Conservation (phyloP, 2,329 filamentous ascomycete species). For the Talaromyces sp. region DNA sequence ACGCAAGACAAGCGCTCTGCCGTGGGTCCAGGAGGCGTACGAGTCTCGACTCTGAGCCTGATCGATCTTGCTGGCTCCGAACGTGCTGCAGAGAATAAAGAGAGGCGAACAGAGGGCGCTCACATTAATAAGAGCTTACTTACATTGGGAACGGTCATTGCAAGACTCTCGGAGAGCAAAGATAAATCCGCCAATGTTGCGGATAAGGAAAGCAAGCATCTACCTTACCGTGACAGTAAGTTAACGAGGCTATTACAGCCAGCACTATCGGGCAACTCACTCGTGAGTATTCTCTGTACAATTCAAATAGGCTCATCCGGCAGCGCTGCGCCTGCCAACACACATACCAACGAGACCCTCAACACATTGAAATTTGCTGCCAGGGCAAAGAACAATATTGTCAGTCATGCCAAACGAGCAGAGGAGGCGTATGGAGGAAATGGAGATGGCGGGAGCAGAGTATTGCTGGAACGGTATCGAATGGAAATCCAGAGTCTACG, state of each 20-base stretch:
- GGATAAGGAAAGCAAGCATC: slow-evolving; percentile 83
- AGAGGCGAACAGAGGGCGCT: slow-evolving; percentile 86
- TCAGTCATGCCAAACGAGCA: slow-evolving; percentile 92
- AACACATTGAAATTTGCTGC: slow-evolving; percentile 97
- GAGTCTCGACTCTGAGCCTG: slow-evolving; percentile 88
- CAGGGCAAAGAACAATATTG: slow-evolving; percentile 93
- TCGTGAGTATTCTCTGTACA: slow-evolving; percentile 96
- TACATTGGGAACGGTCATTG: slow-evolving; percentile 91
- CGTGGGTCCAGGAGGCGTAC: slow-evolving; percentile 77
- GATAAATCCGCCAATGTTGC: slow-evolving; percentile 67
- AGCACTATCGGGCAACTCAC: slow-evolving; percentile 83
- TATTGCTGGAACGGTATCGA: slow-evolving; percentile 85
- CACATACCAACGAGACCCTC: slow-evolving; percentile 79
- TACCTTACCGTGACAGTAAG: slow-evolving; percentile 97
- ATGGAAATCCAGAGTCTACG: slow-evolving; percentile 84
- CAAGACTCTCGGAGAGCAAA: slow-evolving; percentile 81
- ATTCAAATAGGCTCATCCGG: slow-evolving; percentile 80
- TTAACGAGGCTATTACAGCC: slow-evolving; percentile 88
- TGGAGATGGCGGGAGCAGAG: slow-evolving; percentile 76
- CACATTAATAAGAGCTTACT: slow-evolving; percentile 98
- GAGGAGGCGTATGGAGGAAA: slow-evolving; percentile 80
- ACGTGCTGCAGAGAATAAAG: slow-evolving; percentile 90
- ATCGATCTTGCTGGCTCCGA: slow-evolving; percentile 97
- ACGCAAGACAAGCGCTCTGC: slow-evolving; percentile 61
- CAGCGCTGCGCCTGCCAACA: slow-evolving; percentile 64